phyloP scores from a whole-genome alignment of 2,329 filamentous ascomycete genomes.

The Colletotrichum musae region DNA sequence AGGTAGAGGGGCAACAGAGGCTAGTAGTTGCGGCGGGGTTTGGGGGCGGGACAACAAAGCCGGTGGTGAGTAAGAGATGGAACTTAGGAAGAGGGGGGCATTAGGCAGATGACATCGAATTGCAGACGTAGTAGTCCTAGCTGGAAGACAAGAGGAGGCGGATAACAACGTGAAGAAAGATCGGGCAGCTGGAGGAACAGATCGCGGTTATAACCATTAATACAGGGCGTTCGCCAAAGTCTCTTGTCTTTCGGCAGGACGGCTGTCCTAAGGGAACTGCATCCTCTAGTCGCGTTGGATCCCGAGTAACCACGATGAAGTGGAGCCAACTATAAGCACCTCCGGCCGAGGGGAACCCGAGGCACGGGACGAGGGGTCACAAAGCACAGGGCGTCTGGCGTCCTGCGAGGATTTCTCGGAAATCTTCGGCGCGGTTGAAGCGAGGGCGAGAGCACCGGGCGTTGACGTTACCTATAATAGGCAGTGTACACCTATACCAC shows the following conservation, averaged over 20 bases:
- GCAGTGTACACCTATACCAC: too few species aligned
- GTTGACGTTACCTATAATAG: neutral
- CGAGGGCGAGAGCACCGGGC: neutral
- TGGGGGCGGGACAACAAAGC: slow-evolving; percentile 31
- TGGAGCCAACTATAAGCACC: slow-evolving; percentile 34
- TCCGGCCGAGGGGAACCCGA: slow-evolving; percentile 49
- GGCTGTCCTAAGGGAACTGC: slow-evolving; percentile 36
- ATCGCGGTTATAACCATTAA: slow-evolving; percentile 33
- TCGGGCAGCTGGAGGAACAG: slow-evolving; percentile 34
- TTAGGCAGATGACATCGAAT: neutral
- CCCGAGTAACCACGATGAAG: slow-evolving; percentile 38
- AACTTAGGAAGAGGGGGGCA: slow-evolving; percentile 19
- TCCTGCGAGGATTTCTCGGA: slow-evolving; percentile 43
- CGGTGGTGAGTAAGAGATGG: slow-evolving; percentile 14
- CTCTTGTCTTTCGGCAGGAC: slow-evolving; percentile 20
- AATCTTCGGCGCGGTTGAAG: slow-evolving; percentile 39
- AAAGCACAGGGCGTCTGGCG: slow-evolving; percentile 9
- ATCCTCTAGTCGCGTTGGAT: slow-evolving; percentile 32
- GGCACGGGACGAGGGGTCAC: slow-evolving; percentile 32
- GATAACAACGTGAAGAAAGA: slow-evolving; percentile 21
- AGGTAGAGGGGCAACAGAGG: slow-evolving; percentile 8
- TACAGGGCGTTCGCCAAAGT: slow-evolving; percentile 29
- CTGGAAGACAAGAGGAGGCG: slow-evolving; percentile 30
- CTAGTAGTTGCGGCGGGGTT: slow-evolving; percentile 34
- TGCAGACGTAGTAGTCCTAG: neutral